Evolutionary conservation across 2,329 filamentous ascomycete genomes (phyloP), one percentile per base, ranked within the genome.

Genomic region (Nigrospora osmanthi): DNA sequence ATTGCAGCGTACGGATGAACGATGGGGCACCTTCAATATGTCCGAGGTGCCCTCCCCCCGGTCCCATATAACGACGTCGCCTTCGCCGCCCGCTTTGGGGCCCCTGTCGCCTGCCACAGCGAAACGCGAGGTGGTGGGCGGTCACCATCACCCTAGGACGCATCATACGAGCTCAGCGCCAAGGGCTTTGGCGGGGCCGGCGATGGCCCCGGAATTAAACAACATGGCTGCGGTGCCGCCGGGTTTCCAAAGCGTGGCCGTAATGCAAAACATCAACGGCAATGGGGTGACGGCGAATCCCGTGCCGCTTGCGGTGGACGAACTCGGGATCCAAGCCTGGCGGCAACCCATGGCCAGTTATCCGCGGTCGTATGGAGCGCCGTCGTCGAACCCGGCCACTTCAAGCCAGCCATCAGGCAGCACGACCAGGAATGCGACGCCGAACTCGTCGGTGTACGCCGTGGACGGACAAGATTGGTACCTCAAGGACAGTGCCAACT

Each of bases 1-100:
- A 2, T 75, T 97, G n/a, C 73, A 81, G 40, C 79, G 89, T 33
- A 85, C 88, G 2, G 87, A 94, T 57, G 72, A 79, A 38, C 91
- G 85, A 64, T 95, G 87, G 64, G 89, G 88, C 1, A 77, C 76
- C 2, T 89, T 84, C 54, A 80, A 68, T 57, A 76, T 76, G 43
- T 74, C 75, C 1, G 80, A 83, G 43, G 72, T 81, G 7, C 73
- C 76, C 2, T 81, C 80, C 2, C 79, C 79, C 16, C 54, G 47
- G 54, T 66, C 55, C 38, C 58, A 51, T 35, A 43, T 49, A 11
- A 49, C 50, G 11, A 45, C 48, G 33, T 55, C 58, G 11, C 52
- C 57, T 12, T 61, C 56, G 11, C 58, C 59, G 1, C 50, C 55
- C 9, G 33, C 48, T 2, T 15, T 33, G 11, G 44, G 42, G 14